phyloP scores from a whole-genome alignment of 129 eudicot genomes.

The Apium graveolens region DNA sequence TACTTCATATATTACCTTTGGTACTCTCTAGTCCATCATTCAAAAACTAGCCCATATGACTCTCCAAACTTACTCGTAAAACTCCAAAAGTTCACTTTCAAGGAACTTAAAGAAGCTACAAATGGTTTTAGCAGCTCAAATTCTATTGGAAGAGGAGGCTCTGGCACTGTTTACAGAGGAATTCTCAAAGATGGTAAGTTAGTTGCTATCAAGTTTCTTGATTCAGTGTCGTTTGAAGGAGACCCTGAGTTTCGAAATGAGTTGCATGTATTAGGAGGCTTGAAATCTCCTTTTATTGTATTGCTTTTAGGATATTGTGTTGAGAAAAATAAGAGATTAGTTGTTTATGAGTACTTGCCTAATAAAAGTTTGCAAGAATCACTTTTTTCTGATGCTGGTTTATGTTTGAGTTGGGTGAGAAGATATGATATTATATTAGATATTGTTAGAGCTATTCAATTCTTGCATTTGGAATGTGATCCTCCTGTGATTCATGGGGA shows the following conservation, averaged over 20 bases:
- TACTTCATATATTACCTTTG: slow-evolving; percentile 70
- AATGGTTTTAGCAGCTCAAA: slow-evolving; percentile 52
- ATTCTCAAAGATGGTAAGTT: slow-evolving; percentile 62
- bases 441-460: slow-evolving; percentile 67
- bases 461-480: slow-evolving; percentile 81
- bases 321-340: slow-evolving; percentile 48
- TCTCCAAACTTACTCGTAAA: slow-evolving; percentile 42
- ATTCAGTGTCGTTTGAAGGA: slow-evolving; percentile 40
- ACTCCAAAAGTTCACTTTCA: slow-evolving; percentile 61
- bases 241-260: slow-evolving; percentile 86
- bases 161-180: slow-evolving; percentile 77
- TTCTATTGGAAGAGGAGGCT: slow-evolving; percentile 85
- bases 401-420: slow-evolving; percentile 49
- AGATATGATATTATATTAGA: slow-evolving; percentile 61
- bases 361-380: slow-evolving; percentile 80
- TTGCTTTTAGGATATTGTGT: slow-evolving; percentile 72
- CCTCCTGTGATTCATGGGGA: slow-evolving; percentile 99
- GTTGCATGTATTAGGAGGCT: slow-evolving; percentile 64
- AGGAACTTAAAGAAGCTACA: slow-evolving; percentile 82
- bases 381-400: slow-evolving; percentile 40
- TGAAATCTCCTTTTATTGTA: slow-evolving; percentile 59
- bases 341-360: slow-evolving; percentile 95
- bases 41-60: slow-evolving; percentile 77
- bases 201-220: slow-evolving; percentile 79
- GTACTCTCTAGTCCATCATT: slow-evolving; percentile 46